These are phyloP conservation scores for Yamadazyma aaseri DNA, from an alignment of 1,139 yeast genomes.

Conservation along the genomic window DNA sequence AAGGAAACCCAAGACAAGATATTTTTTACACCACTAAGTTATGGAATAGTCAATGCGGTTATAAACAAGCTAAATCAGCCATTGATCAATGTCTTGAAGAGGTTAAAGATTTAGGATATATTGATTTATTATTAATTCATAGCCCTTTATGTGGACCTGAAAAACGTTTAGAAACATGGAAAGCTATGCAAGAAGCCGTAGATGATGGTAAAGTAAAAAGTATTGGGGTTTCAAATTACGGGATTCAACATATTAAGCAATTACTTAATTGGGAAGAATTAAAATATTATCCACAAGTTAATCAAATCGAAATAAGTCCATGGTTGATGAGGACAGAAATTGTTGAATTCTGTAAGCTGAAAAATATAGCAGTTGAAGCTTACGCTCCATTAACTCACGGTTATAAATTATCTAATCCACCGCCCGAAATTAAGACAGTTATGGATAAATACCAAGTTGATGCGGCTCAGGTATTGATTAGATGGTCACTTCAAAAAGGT, in stretches of 20 bases:
- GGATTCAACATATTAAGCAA: constrained; percentile 59
- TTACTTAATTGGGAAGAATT: constrained; percentile 52
- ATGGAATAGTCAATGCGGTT: constrained; percentile 37
- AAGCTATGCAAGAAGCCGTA: constrained; percentile 67
- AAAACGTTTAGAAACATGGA: constrained; percentile 54
- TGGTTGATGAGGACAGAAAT: constrained; percentile 71
- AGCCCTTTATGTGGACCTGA: constrained; percentile 57
- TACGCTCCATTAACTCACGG: constrained; percentile 44
- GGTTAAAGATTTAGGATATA: constrained; percentile 39
- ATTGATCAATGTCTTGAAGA: constrained; percentile 27
- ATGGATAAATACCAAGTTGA: constrained; percentile 26
- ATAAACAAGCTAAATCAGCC: constrained; percentile 22
- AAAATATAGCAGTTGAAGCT: constrained; percentile 36
- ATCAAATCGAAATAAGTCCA: constrained; percentile 73
- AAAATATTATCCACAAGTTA: constrained; percentile 54
- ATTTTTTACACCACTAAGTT: constrained; percentile 60
- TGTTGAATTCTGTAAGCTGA: constrained; percentile 48
- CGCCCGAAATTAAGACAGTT: constrained; percentile 17
- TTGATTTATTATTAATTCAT: constrained; percentile 57
- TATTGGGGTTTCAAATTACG: constrained; percentile 73
- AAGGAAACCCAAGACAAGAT: constrained; percentile 55
- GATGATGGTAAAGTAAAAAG: constrained; percentile 51
- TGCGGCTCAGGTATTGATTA: constrained; percentile 34
- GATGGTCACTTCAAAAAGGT: constrained; percentile 42
- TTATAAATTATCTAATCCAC: constrained; percentile 25